Percentiles rank a stretch among this genome's conserved stretches.
phyloP scores from a whole-genome alignment of 1,139 yeast genomes.

The Maudiozyma humilis region DNA sequence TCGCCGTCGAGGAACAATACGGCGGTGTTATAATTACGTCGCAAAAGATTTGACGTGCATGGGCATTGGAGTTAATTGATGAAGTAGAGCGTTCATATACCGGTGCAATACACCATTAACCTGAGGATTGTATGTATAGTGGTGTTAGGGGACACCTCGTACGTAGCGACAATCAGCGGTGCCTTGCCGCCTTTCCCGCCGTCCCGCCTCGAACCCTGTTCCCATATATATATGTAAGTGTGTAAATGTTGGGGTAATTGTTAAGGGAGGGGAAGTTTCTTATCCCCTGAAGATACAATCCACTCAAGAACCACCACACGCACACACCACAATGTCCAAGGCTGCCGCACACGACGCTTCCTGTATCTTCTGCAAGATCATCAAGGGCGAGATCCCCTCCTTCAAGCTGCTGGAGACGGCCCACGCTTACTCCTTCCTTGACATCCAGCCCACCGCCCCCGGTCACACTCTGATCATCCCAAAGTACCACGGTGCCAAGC shows the following conservation, averaged over 20 bases:
- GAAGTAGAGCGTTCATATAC: no score
- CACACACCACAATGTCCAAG: conserved; percentile 6
- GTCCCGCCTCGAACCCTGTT: background rate
- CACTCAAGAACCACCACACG: background rate
- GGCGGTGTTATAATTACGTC: no score
- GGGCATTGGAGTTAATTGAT: no score
- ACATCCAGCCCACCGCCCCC: conserved; percentile 81
- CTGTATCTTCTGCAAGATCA: conserved; percentile 87
- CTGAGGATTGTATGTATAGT: background rate
- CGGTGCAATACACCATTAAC: no score
- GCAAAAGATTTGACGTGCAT: no score
- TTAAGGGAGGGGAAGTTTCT: no score
- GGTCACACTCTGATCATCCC: conserved; percentile 89
- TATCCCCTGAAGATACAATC: no score
- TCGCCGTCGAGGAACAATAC: no score
- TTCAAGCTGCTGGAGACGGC: conserved; percentile 80
- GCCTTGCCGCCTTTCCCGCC: background rate
- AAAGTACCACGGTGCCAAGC: conserved; percentile 82
- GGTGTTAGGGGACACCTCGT: background rate
- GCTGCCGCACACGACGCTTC: conserved; percentile 36
- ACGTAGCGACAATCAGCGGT: background rate
- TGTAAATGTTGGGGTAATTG: background rate
- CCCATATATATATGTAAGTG: background rate
- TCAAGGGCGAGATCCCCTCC: conserved; percentile 91
- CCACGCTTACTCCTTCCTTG: conserved; percentile 73